phyloP scores from a whole-genome alignment of 805 yeast genomes.

The Hanseniaspora hatyaiensis region DNA sequence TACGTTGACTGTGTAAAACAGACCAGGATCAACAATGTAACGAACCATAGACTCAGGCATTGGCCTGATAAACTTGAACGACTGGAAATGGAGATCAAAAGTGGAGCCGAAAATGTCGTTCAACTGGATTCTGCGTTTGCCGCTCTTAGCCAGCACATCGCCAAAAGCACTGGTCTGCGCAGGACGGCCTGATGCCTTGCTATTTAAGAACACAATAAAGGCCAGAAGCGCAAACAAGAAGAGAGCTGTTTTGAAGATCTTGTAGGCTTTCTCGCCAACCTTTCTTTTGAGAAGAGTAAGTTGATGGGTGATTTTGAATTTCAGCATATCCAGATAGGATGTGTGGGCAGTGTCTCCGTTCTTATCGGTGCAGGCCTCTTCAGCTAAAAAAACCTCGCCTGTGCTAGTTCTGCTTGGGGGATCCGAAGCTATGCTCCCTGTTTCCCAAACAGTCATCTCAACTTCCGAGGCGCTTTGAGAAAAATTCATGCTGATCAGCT shows the following conservation, averaged over 20 bases:
- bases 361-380: neutral
- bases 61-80: slow-evolving; percentile 25
- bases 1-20: slow-evolving; percentile 25
- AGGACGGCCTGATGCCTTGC: neutral
- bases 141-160: neutral
- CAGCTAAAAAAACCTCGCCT: neutral
- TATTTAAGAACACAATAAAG: neutral
- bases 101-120: slow-evolving; percentile 23
- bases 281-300: neutral
- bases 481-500: too few relatives aligned
- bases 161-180: neutral
- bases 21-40: slow-evolving; percentile 36
- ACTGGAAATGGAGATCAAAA: slow-evolving; percentile 21
- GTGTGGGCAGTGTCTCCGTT: neutral
- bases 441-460: too few relatives aligned
- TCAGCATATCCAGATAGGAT: neutral
- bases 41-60: slow-evolving; percentile 18
- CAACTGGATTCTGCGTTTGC: slow-evolving; percentile 19
- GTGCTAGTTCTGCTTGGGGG: too few relatives aligned
- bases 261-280: neutral
- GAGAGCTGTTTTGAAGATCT: neutral
- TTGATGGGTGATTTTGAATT: neutral
- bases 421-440: too few relatives aligned
- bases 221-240: neutral
- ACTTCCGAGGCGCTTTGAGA: too few relatives aligned